Evolutionary conservation across 805 yeast genomes (phyloP).

Genomic region (Yarrowia sp.): DNA sequence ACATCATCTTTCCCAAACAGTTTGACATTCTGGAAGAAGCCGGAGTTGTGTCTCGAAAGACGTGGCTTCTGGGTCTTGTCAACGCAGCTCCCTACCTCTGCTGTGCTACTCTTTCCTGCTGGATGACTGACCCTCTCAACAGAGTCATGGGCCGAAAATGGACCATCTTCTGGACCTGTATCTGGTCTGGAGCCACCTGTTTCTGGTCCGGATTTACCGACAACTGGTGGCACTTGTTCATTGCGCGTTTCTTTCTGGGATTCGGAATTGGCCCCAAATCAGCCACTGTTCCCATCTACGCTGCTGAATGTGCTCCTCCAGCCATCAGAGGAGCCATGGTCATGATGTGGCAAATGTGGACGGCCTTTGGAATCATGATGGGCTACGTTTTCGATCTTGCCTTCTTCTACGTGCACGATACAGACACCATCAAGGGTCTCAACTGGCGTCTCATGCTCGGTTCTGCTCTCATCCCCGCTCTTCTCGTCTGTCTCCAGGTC

Average conservation of each 20-base stretch:
- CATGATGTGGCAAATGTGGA: constrained; percentile 71
- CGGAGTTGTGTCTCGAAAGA: constrained; percentile 30
- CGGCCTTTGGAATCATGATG: constrained; percentile 70
- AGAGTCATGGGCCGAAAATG: constrained; percentile 55
- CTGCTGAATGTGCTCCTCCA: constrained; percentile 61
- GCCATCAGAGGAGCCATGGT: constrained; percentile 60
- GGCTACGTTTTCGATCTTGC: constrained; percentile 61
- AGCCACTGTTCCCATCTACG: constrained; percentile 63
- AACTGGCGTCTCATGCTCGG: constrained; percentile 67
- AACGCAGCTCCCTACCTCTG: constrained; percentile 65
- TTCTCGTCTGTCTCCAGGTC: constrained; percentile 50
- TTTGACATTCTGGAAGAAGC: constrained; percentile 28
- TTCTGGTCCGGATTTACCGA: constrained; percentile 63
- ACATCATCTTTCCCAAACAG: constrained; percentile 41
- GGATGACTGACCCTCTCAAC: constrained; percentile 54
- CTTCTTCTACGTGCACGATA: constrained; percentile 35
- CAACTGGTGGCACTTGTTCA: constrained; percentile 57
- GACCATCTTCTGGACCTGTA: constrained; percentile 55
- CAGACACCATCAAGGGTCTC: constrained; percentile 23
- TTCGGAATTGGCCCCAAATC: constrained; percentile 66
- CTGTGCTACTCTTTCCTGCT: constrained; percentile 54
- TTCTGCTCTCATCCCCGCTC: constrained; percentile 57
- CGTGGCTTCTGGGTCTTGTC: constrained; percentile 55
- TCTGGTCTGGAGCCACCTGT: constrained; percentile 56
- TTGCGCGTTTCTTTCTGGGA: constrained; percentile 58